Conservation (phyloP, 2,329 filamentous ascomycete species). For the Davidsoniella virescens region DNA sequence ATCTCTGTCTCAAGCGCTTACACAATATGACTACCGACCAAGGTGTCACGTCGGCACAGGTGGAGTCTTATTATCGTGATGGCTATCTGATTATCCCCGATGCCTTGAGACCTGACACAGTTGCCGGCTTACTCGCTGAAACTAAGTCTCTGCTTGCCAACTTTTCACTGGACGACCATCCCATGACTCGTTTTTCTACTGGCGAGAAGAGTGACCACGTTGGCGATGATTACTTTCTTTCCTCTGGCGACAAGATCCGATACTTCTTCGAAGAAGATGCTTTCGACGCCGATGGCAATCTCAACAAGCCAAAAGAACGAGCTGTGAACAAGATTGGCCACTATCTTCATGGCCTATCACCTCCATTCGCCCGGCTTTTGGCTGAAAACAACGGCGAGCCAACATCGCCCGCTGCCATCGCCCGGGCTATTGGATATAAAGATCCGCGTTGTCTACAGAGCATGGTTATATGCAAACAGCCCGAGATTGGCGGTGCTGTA, state of each 20-base stretch:
- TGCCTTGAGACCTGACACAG: slow-evolving; percentile 51
- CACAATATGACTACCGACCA: slow-evolving; percentile 2
- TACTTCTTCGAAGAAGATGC: slow-evolving; percentile 98
- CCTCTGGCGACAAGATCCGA: slow-evolving; percentile 75
- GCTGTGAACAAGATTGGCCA: slow-evolving; percentile 88
- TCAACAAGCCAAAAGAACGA: slow-evolving; percentile 62
- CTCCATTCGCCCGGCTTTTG: slow-evolving; percentile 45
- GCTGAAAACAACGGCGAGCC: slow-evolving; percentile 30
- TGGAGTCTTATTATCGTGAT: slow-evolving; percentile 58
- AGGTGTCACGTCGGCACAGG: slow-evolving; percentile 56
- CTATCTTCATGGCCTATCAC: slow-evolving; percentile 52
- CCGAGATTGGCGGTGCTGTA: slow-evolving; percentile 84
- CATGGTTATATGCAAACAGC: slow-evolving; percentile 98
- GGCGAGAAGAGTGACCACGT: slow-evolving; percentile 63
- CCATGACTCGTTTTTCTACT: slow-evolving; percentile 86
- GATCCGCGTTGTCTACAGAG: slow-evolving; percentile 73
- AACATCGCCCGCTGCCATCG: slow-evolving; percentile 42
- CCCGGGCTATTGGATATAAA: slow-evolving; percentile 51
- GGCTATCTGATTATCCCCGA: slow-evolving; percentile 80
- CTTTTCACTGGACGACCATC: slow-evolving; percentile 70
- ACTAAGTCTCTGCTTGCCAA: slow-evolving; percentile 56
- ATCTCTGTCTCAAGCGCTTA: not conserved
- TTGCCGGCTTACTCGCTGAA: slow-evolving; percentile 53
- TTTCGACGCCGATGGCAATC: slow-evolving; percentile 46
- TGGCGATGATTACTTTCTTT: slow-evolving; percentile 87